A percentile compares a stretch with the other conserved stretches of the same genome.
These are phyloP conservation scores for Penicillium chermesinum DNA, from an alignment of 495 filamentous ascomycete genomes.

Conservation along the genomic window DNA sequence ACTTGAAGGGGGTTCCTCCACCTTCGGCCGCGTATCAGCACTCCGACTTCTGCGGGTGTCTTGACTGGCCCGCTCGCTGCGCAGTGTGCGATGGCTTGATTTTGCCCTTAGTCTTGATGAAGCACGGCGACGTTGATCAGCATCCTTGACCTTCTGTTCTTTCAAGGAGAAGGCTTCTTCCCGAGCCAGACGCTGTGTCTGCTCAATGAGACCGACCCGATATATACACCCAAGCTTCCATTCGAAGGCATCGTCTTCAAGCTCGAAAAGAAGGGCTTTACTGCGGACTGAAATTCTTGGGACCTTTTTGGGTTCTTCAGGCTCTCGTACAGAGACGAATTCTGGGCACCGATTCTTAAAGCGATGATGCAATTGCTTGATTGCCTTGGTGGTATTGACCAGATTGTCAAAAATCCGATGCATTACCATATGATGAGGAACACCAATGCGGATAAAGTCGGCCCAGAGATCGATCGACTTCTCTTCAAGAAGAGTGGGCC, in stretches of 20 bases:
- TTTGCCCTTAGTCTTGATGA: conserved; percentile 49
- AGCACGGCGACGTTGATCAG: conserved; percentile 48
- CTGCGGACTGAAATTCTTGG: conserved; percentile 78
- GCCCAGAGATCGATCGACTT: conserved; percentile 77
- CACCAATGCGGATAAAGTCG: conserved; percentile 81
- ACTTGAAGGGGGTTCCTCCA: conserved; percentile 21
- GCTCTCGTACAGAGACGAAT: conserved; percentile 74
- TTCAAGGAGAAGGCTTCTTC: conserved; percentile 89
- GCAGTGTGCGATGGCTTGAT: conserved; percentile 43
- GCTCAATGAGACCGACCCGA: conserved; percentile 77
- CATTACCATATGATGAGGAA: conserved; percentile 91
- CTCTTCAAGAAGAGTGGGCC: conserved; percentile 59
- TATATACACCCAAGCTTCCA: conserved; percentile 95
- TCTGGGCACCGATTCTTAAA: conserved; percentile 84
- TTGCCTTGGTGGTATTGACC: conserved; percentile 79
- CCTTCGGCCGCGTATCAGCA: conserved; percentile 38
- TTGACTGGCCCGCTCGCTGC: conserved; percentile 40
- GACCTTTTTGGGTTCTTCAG: conserved; percentile 78
- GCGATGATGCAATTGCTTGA: conserved; percentile 82
- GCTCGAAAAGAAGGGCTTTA: conserved; percentile 76
- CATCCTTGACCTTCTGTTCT: conserved; percentile 71
- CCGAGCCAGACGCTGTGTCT: conserved; percentile 79
- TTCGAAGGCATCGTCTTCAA: conserved; percentile 96
- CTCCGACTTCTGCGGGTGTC: conserved; percentile 51
- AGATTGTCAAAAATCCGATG: conserved; percentile 91